Percentiles rank a stretch among this genome's conserved stretches.
Conservation (phyloP, 257 asterid genomes). For the Nyctanthes arbortristis region DNA sequence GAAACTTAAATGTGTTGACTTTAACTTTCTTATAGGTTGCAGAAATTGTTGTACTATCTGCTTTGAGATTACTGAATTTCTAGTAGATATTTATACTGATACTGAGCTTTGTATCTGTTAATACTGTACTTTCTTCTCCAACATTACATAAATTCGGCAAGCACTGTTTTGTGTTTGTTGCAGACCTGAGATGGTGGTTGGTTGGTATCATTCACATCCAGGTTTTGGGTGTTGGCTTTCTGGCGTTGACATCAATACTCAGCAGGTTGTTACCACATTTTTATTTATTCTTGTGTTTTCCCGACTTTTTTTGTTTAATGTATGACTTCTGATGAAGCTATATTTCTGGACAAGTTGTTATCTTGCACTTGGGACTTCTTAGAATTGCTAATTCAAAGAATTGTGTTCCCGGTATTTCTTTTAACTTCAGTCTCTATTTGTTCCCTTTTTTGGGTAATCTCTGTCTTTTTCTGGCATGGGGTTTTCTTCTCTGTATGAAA, state of each 20-base stretch:
- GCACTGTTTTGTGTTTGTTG: constrained; percentile 19
- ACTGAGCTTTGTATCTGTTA: background rate
- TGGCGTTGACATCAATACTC: constrained; percentile 95
- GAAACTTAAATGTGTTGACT: background rate
- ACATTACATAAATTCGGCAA: constrained; percentile 9
- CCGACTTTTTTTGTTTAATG: constrained; percentile 5
- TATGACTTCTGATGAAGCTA: constrained; percentile 1
- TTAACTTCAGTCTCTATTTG: background rate
- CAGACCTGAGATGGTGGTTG: constrained; percentile 99
- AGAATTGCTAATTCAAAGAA: background rate
- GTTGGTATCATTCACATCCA: constrained; percentile 99
- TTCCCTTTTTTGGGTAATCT: background rate
- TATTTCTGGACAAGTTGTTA: background rate
- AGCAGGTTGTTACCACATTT: constrained; percentile 57
- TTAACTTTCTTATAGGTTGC: background rate
- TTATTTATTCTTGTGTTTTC: constrained; percentile 1
- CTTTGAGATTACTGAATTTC: background rate
- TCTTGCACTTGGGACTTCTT: constrained; percentile 3
- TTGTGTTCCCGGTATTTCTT: background rate
- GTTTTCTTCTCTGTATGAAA: background rate
- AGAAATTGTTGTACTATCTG: background rate
- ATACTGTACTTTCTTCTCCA: constrained; percentile 14
- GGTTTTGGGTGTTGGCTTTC: constrained; percentile 99
- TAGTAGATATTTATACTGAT: background rate
- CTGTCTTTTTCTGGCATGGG: background rate